Percentiles rank a stretch among this genome's conserved stretches.
phyloP scores from a whole-genome alignment of 163 green algal genomes.

The Prototheca wickerhamii region DNA sequence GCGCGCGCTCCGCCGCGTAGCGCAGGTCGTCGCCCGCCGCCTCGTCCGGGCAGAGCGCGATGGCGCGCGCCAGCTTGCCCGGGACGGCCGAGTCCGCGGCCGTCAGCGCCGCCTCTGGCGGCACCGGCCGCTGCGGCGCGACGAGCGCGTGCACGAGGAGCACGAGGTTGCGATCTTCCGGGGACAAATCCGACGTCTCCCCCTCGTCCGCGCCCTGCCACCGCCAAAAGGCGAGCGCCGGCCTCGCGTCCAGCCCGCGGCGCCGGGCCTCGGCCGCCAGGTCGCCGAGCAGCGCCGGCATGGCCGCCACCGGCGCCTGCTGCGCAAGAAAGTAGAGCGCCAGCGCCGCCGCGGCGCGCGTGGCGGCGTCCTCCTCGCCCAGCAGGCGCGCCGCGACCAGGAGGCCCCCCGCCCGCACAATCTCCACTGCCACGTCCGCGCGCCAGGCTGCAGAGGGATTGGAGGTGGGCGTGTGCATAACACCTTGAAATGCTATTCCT shows the following conservation, averaged over 20 bases:
- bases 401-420: not conserved
- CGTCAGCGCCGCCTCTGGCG: not conserved
- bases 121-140: not conserved
- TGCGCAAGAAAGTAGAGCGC: not conserved
- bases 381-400: not conserved
- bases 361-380: not conserved
- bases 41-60: not conserved
- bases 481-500: too few relatives aligned
- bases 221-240: not conserved
- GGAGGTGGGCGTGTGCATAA: not conserved
- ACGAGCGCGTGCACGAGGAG: not conserved
- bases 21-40: too few relatives aligned
- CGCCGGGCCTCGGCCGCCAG: not conserved
- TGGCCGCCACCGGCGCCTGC: not conserved
- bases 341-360: not conserved
- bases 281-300: not conserved
- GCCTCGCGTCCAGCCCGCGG: not conserved
- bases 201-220: not conserved
- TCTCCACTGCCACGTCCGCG: not conserved
- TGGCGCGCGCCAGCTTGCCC: not conserved
- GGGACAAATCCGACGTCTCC: not conserved
- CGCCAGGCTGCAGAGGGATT: not conserved
- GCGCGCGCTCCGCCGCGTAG: not conserved
- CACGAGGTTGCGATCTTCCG: not conserved
- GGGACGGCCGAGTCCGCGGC: not conserved